Conservation (phyloP, 495 filamentous ascomycete species). For the Pseudevernia furfuracea region DNA sequence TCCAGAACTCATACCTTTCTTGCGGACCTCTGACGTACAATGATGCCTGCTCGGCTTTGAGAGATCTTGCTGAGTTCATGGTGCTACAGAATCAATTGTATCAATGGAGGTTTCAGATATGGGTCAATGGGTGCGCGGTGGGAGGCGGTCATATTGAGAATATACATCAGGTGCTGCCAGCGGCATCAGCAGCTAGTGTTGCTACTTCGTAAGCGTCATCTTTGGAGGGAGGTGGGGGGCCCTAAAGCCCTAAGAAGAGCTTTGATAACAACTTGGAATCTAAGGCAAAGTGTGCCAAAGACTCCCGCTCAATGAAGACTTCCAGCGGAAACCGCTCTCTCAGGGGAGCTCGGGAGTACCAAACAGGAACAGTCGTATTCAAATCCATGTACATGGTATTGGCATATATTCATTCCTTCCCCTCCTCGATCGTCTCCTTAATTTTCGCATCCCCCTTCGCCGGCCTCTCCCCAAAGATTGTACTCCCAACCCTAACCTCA, state of each 20-base stretch:
- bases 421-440: slow-evolving; percentile 29
- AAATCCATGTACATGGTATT: too few relatives aligned
- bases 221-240: background rate
- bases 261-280: background rate
- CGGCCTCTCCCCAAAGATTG: slow-evolving; percentile 81
- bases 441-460: slow-evolving; percentile 63
- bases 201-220: background rate
- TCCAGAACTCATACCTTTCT: background rate
- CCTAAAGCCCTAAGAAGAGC: background rate
- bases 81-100: background rate
- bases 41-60: slow-evolving; percentile 13
- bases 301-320: background rate
- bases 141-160: slow-evolving; percentile 3
- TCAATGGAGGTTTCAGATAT: background rate
- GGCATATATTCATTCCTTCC: slow-evolving; percentile 7
- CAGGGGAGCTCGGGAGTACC: background rate
- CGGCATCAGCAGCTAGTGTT: background rate
- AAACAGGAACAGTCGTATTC: too few relatives aligned
- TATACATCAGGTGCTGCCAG: background rate
- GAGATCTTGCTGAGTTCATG: slow-evolving; percentile 11
- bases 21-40: slow-evolving; percentile 5
- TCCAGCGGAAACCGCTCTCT: background rate
- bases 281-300: background rate
- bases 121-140: background rate
- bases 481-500: slow-evolving; percentile 92